Evolutionary conservation across 2,329 filamentous ascomycete species (phyloP), one percentile per base, ranked within the genome.

Genomic region (Zymoseptoria ardabiliae): DNA sequence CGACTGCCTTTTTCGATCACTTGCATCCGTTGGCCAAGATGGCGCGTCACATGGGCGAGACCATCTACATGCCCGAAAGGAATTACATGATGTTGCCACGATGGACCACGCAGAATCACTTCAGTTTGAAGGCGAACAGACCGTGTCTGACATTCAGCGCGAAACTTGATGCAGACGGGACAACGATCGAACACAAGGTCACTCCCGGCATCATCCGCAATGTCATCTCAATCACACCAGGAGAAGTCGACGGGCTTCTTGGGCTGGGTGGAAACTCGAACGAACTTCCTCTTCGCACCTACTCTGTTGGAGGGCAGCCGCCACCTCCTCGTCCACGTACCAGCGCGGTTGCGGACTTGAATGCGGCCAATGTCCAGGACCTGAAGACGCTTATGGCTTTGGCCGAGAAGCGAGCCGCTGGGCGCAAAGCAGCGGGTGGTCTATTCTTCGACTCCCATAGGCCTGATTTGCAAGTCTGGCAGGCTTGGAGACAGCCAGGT

Each of bases 1-100:
- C 89, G 8, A 87, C 87, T 2, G 89, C 90, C 4, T 82, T 83
- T 60, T 84, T 94, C 63, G 67, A 76, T 20, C 82, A 83, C 19
- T 77, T 83, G 21, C 83, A 85, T 45, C 74, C 78, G 8, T 72
- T 90, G 7, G 81, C 82, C 35, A 77, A 81, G 61, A 83, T 84
- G 67, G 85, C 89, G 52, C 80, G 85, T 59, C 77, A 84, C 52
- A 79, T 83, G 67, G 76, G 78, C 4, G 74, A 81, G 66, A 81
- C 79, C 0, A 74, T 84, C 7, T 87, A 82, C 61, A 78, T 85
- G 30, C 82, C 82, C 0, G 81, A 85, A 63, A 72, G 77, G 30
- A 74, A 77, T 6, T 85, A 81, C 63, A 78, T 80, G 9, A 85
- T 87, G 80, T 66, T 87, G 19, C 82, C 83, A 1, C 69, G 69